These are phyloP conservation scores for Syzygium malaccense DNA, from an alignment of 441 rosid genomes.

Conservation along the genomic window DNA sequence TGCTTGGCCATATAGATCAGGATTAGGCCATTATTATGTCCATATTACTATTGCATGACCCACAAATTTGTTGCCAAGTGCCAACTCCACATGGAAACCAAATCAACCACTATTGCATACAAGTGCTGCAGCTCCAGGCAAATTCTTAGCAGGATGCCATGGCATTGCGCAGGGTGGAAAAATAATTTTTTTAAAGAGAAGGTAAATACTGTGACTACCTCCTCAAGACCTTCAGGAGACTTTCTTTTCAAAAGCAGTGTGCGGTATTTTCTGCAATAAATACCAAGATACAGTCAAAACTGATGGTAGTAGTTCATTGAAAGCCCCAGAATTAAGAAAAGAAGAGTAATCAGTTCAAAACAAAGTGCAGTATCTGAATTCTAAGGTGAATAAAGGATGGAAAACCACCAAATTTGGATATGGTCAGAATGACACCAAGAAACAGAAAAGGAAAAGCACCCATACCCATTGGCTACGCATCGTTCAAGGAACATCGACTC, in stretches of 20 bases:
- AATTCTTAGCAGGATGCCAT: background rate
- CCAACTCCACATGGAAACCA: background rate
- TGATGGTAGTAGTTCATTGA: background rate
- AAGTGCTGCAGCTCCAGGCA: background rate
- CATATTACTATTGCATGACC: background rate
- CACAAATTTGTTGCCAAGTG: background rate
- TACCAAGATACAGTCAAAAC: background rate
- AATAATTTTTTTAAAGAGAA: background rate
- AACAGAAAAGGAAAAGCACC: background rate
- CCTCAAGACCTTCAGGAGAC: conserved; percentile 26
- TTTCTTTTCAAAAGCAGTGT: conserved; percentile 51
- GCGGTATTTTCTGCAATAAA: conserved; percentile 60
- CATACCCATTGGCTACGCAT: conserved; percentile 68
- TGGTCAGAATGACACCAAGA: background rate
- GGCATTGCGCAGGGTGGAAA: background rate
- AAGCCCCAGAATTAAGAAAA: background rate
- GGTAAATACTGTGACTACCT: conserved; percentile 25
- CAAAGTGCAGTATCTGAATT: background rate
- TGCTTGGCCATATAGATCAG: background rate
- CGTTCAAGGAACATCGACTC: conserved; percentile 61
- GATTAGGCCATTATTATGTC: background rate
- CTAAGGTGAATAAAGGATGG: background rate
- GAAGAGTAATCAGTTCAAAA: background rate
- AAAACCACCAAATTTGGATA: background rate
- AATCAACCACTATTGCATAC: background rate